Evolutionary conservation across 164 flowering plant genomes (phyloP), one percentile per base, ranked within the genome.

Genomic region (Piper betle): DNA sequence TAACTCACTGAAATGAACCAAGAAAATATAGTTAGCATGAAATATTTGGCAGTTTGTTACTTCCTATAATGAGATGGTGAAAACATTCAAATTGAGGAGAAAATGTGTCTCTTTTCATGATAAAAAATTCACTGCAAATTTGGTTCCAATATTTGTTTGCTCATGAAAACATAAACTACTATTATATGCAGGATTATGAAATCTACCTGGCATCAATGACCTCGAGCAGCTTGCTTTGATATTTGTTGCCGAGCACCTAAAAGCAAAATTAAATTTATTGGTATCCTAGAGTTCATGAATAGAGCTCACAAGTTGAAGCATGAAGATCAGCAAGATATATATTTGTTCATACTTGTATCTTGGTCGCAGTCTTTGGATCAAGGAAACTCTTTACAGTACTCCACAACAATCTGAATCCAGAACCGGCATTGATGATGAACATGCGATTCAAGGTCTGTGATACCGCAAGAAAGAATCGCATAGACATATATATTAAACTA

Each of bases 381-480:
- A 91, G 75, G 63, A 91, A 86, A 62, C 79, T 63, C 77, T 83
- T 91, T 20, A 91, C 87, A 10, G 96, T 86, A 76, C 71, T 83
- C 97, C 96, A 91, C 13, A 91, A 69, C 59, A 91, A 77, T 76
- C 88, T 79, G 77, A 91, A 91, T 43, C 97, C 96, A 72, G 94
- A 83, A 55, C 97, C 96, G 69, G 97, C 96, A 83, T 91, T 91
- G 79, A 91, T 82, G 71, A 91, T 91, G 72, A 81, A 86, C 97
- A 91, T 86, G 69, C 78, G 89, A 69, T 67, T 71, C 20, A 91
- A 86, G 33, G 97, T 88, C 97, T 91, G 86, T 71, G 74, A 65
- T 55, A 25, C 33, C 33, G 2, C 33, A 25, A 19, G 39, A n/a
- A 58, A 10, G 50, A 12, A 46, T 46, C 15, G 0, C 2, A 10